These are phyloP conservation scores for Myrica gale DNA, from an alignment of 306 rosid genomes.

Conservation along the genomic window DNA sequence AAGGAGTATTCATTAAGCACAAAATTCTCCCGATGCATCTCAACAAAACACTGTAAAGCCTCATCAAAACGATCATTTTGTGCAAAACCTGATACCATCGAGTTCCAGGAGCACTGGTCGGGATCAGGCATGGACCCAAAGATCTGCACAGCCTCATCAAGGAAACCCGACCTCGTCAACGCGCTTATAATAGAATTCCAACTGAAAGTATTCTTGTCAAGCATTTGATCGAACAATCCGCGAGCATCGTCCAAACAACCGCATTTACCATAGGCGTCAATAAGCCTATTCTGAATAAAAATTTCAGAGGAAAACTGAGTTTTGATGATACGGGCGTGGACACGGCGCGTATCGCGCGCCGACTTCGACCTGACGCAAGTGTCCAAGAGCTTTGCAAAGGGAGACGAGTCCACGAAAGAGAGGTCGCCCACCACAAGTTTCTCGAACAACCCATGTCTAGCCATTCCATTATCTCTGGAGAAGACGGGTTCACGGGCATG, in stretches of 20 bases:
- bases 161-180: conserved; percentile 32
- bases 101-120: conserved; percentile 63
- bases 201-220: conserved; percentile 41
- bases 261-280: conserved; percentile 47
- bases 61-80: conserved; percentile 41
- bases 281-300: conserved; percentile 45
- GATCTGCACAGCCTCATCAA: conserved; percentile 46
- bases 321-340: conserved; percentile 47
- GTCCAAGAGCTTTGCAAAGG: conserved; percentile 46
- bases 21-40: conserved; percentile 48
- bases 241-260: conserved; percentile 35
- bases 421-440: conserved; percentile 39
- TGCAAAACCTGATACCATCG: conserved; percentile 45
- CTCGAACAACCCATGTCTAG: conserved; percentile 34
- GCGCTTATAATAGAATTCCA: conserved; percentile 41
- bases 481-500: background rate
- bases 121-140: conserved; percentile 44
- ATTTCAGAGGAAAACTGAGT: conserved; percentile 42
- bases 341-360: conserved; percentile 22
- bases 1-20: conserved; percentile 46
- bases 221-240: conserved; percentile 46
- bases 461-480: conserved; percentile 36
- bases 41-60: conserved; percentile 40
- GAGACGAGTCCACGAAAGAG: conserved; percentile 38
- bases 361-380: conserved; percentile 38